Evolutionary conservation across 2,329 filamentous ascomycete species (phyloP), one percentile per base, ranked within the genome.

Genomic region (Talaromyces sp.): DNA sequence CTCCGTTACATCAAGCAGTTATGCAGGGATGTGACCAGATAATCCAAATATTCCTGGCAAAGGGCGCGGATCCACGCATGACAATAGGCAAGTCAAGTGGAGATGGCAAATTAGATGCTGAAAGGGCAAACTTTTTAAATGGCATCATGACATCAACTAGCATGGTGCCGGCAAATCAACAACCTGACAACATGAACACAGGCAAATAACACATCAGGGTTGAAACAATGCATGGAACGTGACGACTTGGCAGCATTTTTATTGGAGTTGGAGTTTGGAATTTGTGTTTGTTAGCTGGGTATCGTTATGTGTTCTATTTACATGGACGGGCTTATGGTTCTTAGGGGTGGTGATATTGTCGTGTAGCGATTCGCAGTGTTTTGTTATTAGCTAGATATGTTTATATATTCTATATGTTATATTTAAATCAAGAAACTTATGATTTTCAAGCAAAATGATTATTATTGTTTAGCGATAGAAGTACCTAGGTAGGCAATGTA

Each of bases 1-100:
- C 51, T 7, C 51, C 51, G 29, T 56, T 56, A 29, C 51, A 56
- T 56, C 51, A 56, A 56, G 51, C 51, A 31, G 51, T 56, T 56
- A 3, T 56, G 17, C 51, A 56, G 51, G 51, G 51, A 34, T 56
- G 27, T 56, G 51, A 56, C 51, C 51, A 56, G 51, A 56, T 56
- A 56, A 5, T 56, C 17, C 51, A 56, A 56, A 17, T 56, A 34
- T 56, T 56, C 51, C 51, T 56, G 27, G 29, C 25, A 31, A 56
- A 56, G 6, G 51, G 51, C 17, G 51, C 51, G 8, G 51, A 56
- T 56, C 51, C 51, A 56, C 51, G 51, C 17, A 31, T 34, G 51
- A 13, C 27, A 56, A 56, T 56, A 34, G 25, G 51, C n/a, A 29
- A 34, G 17, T 27, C 51, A 13, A 22, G 27, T 34, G 25, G 27